Evolutionary conservation across 2,329 filamentous ascomycete genomes (phyloP).

Genomic region (Arthrobotrys conoides): DNA sequence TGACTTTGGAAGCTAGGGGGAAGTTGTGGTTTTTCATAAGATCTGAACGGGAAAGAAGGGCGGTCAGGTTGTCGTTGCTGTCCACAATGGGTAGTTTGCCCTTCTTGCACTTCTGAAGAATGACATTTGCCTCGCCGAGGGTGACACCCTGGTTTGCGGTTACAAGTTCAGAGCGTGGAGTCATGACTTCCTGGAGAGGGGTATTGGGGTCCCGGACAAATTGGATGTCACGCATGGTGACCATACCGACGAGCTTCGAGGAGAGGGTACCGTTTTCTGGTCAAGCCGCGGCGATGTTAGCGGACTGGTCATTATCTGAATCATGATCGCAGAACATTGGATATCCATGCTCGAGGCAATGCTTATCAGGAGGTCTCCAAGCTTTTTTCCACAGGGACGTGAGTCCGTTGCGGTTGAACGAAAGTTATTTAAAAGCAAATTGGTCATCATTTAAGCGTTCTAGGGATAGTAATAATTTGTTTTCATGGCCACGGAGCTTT

Average conservation of each 20-base stretch:
- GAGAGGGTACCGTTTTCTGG: conserved; percentile 90
- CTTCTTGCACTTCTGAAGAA: conserved; percentile 96
- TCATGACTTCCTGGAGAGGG: conserved; percentile 91
- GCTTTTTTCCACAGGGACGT: conserved; percentile 83
- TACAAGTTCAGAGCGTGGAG: conserved; percentile 81
- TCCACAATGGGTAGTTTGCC: conserved; percentile 97
- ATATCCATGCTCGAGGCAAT: neutral
- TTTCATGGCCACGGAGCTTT: no score
- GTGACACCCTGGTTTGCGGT: conserved; percentile 87
- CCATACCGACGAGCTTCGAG: conserved; percentile 96
- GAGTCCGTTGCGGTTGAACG: conserved; percentile 98
- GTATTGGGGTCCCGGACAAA: conserved; percentile 84
- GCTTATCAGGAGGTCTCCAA: conserved; percentile 61
- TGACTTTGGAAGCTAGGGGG: conserved; percentile 94
- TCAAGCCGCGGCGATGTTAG: conserved; percentile 64
- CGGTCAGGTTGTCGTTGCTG: conserved; percentile 84
- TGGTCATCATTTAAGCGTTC: conserved; percentile 81
- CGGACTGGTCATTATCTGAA: neutral
- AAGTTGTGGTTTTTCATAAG: conserved; percentile 99
- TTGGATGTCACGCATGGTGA: conserved; percentile 97
- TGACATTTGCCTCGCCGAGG: conserved; percentile 89
- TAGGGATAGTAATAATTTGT: no score
- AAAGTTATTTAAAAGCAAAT: conserved; percentile 93
- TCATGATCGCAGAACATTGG: neutral
- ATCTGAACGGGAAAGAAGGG: conserved; percentile 93